Evolutionary conservation across 768 basidiomycete genomes (phyloP), one percentile per base, ranked within the genome.

Genomic region (Tubosaeta sp.): DNA sequence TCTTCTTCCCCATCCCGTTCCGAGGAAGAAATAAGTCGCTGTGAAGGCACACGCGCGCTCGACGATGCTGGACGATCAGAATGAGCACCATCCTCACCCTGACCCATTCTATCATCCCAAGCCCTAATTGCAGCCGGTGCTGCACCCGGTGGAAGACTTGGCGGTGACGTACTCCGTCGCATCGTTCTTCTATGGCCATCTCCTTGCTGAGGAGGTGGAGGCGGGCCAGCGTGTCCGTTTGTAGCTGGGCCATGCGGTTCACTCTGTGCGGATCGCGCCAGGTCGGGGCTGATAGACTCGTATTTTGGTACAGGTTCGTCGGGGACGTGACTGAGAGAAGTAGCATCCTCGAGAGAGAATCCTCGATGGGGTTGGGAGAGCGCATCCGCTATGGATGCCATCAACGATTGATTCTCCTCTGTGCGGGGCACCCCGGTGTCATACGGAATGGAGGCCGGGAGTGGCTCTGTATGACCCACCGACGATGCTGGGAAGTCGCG

Each of bases 141-240:
- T 14, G 76, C 74, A 27, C 74, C 76, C 11, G 72, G 71, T 5
- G 79, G 74, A 14, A 73, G 74, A 11, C 59, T 71, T n/a, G 64
- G 66, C 6, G 72, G 73, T 10, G 69, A 70, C 10, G 54, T 71
- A 69, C 61, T 63, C 31, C 64, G 62, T 54, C 64, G 52, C 13
- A 59, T 55, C 16, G 60, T 34, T 49, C 59, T 67, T 61, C 67
- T 67, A 6, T 51, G 40, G 14, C 46, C 41, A 22, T 63, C 40
- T 11, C 49, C 35, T 60, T 59, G 55, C 40, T 53, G 44, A 11
- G 52, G 36, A 42, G 52, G 44, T 7, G 44, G 44, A 41, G 49
- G 50, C n/a, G 46, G 27, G 27, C 35, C 32, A 18, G 13, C 44
- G 25, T 57, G 49, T 35, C 62, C 62, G 40, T 57, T 62, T 31